Conservation (phyloP, 768 basidiomycete genomes). For the Phanerochaete sordida region DNA sequence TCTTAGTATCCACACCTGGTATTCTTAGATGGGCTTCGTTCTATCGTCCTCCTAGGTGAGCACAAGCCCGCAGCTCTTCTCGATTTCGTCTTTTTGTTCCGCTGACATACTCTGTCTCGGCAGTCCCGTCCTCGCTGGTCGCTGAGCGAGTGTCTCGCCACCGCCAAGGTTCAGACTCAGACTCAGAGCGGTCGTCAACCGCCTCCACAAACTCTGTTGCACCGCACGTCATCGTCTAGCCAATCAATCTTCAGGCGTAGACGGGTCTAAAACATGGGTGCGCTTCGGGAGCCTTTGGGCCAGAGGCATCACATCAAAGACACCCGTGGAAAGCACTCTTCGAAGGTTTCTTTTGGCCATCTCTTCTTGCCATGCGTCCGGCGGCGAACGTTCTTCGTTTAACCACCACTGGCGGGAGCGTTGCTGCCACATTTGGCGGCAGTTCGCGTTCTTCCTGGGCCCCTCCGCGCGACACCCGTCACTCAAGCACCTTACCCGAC, state of each 20-base stretch:
- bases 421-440: neutral
- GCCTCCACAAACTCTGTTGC: neutral
- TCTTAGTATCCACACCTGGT: neutral
- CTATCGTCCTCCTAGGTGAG: neutral
- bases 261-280: neutral
- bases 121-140: neutral
- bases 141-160: neutral
- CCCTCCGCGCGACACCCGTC: neutral
- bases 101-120: neutral
- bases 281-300: neutral
- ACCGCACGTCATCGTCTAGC: neutral
- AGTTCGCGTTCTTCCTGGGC: neutral
- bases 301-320: neutral
- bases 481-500: neutral
- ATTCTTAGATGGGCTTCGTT: neutral
- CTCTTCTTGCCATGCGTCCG: slow-evolving; percentile 1
- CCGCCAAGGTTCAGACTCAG: neutral
- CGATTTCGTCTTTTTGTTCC: neutral
- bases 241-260: neutral
- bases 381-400: neutral
- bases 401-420: neutral
- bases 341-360: neutral
- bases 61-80: neutral
- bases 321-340: neutral
- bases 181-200: neutral